A percentile compares a stretch with the other conserved stretches of the same genome.
Conservation (phyloP, 2,329 filamentous ascomycete species). For the Botrytis medusae region DNA sequence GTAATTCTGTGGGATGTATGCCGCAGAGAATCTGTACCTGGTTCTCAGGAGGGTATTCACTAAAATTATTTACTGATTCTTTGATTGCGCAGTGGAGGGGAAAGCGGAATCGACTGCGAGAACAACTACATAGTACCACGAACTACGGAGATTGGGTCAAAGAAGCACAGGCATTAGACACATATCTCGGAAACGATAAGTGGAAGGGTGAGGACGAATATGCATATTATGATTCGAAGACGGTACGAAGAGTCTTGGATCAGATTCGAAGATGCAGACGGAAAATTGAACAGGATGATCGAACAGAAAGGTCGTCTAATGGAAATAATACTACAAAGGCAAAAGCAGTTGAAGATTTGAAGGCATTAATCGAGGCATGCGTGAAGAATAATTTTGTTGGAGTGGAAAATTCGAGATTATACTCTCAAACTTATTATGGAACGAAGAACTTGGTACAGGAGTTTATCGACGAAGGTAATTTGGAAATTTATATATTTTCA, state of each 20-base stretch:
- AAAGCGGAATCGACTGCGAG: constrained; percentile 67
- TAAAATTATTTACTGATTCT: constrained; percentile 49
- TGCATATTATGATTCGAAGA: constrained; percentile 85
- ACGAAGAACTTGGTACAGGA: constrained; percentile 94
- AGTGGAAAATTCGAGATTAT: constrained; percentile 89
- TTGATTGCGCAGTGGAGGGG: constrained; percentile 76
- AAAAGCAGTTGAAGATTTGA: constrained; percentile 71
- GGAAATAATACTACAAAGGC: constrained; percentile 42
- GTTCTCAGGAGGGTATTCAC: background rate
- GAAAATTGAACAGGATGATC: constrained; percentile 56
- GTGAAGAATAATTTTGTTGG: constrained; percentile 98
- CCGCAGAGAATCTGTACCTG: background rate
- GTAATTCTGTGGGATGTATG: background rate
- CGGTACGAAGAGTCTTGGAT: constrained; percentile 71
- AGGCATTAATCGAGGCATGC: constrained; percentile 78
- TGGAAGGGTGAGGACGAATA: constrained; percentile 80
- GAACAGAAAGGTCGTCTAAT: constrained; percentile 40
- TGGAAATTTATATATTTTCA: constrained; percentile 29
- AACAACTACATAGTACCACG: constrained; percentile 67
- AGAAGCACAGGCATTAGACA: constrained; percentile 76
- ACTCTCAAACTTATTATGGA: constrained; percentile 95
- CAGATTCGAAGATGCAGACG: constrained; percentile 67
- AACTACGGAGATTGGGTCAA: constrained; percentile 82
- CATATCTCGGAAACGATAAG: constrained; percentile 73
- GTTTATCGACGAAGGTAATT: constrained; percentile 77